Evolutionary conservation across 768 basidiomycete genomes (phyloP).

Genomic region (Russula emetica): DNA sequence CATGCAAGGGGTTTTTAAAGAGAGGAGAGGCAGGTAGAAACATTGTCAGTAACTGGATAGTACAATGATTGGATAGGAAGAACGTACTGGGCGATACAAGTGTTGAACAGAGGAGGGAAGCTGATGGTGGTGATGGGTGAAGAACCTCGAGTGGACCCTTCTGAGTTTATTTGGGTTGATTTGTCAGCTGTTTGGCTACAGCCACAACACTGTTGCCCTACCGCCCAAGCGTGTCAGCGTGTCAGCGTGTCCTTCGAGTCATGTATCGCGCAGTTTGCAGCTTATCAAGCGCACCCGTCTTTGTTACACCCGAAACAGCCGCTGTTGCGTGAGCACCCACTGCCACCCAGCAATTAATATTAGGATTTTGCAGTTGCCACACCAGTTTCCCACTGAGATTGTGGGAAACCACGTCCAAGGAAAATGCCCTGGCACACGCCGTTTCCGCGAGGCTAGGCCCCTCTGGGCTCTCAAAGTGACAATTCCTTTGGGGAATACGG

Average conservation of each 20-base stretch:
- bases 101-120: constrained; percentile 33
- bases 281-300: no score
- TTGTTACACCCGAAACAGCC: no score
- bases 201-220: constrained; percentile 11
- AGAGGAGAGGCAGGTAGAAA: background rate
- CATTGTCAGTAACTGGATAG: constrained; percentile 12
- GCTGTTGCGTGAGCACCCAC: no score
- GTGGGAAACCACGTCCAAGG: background rate
- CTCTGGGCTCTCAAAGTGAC: background rate
- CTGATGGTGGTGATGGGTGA: constrained; percentile 29
- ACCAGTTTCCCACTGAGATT: background rate
- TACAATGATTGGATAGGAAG: background rate
- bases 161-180: constrained; percentile 38
- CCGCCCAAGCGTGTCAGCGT: background rate
- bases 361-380: no score
- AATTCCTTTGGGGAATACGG: background rate
- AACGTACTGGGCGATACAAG: constrained; percentile 32
- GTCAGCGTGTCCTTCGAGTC: no score
- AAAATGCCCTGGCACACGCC: background rate
- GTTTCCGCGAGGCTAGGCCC: background rate
- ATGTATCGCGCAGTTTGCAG: no score
- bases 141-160: constrained; percentile 27
- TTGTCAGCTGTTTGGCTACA: constrained; percentile 38
- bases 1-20: constrained; percentile 4
- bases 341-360: no score